Evolutionary conservation across 2,329 filamentous ascomycete species (phyloP).

Genomic region (Sclerotinia minor): DNA sequence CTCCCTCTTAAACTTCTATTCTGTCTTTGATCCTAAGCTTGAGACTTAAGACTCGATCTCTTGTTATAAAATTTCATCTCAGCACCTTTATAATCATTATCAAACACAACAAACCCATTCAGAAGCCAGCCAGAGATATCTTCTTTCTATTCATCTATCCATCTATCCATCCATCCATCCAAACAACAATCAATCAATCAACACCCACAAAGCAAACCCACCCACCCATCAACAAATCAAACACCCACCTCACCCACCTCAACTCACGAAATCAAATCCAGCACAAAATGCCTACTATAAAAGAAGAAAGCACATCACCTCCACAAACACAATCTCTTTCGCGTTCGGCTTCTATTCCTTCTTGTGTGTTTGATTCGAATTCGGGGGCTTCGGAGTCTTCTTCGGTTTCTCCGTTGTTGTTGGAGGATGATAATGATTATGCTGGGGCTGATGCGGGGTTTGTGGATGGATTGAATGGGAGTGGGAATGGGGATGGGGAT

Average conservation of each 20-base stretch:
- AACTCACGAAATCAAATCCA: too few relatives aligned
- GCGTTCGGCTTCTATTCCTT: not conserved
- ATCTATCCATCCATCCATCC: too few relatives aligned
- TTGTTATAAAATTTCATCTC: not conserved
- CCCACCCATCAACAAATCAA: fast-evolving
- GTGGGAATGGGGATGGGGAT: too few relatives aligned
- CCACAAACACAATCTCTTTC: not conserved
- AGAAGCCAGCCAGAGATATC: too few relatives aligned
- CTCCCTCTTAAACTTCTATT: not conserved
- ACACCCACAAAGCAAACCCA: not conserved
- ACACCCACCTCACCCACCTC: not conserved
- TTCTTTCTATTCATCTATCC: too few relatives aligned
- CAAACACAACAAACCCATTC: not conserved
- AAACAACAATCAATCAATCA: too few relatives aligned
- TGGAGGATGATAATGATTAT: too few relatives aligned
- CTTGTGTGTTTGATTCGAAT: not conserved
- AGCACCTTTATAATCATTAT: not conserved
- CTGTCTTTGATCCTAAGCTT: not conserved
- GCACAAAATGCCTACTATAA: not conserved
- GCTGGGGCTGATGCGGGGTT: too few relatives aligned
- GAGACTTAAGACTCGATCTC: not conserved
- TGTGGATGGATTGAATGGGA: too few relatives aligned
- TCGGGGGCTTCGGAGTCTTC: not conserved
- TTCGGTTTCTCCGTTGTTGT: not conserved
- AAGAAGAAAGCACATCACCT: not conserved